Percentiles rank a stretch among this genome's conserved stretches.
phyloP scores from a whole-genome alignment of 495 filamentous ascomycete species.

The Neurospora sp. region DNA sequence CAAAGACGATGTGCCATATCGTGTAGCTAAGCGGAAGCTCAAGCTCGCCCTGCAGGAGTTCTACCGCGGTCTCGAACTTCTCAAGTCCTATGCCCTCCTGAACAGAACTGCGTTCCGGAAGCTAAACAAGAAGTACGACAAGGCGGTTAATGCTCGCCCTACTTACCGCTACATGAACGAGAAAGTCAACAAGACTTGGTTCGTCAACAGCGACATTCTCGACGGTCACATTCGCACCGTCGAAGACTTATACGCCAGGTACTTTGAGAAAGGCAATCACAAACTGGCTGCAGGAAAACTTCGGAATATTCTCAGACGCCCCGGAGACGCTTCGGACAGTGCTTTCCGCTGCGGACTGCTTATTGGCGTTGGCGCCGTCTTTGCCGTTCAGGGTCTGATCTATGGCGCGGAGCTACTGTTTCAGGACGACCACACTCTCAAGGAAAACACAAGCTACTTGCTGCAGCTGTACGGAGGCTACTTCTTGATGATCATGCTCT shows the following conservation, averaged over 20 bases:
- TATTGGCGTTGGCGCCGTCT: constrained; percentile 61
- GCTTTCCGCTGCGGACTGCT: constrained; percentile 75
- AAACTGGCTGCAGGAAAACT: constrained; percentile 86
- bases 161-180: constrained; percentile 80
- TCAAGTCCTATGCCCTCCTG: constrained; percentile 81
- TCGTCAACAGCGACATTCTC: constrained; percentile 73
- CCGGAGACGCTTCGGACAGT: constrained; percentile 59
- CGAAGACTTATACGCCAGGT: constrained; percentile 86
- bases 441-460: constrained; percentile 58
- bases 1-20: constrained; percentile 58
- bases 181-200: constrained; percentile 82
- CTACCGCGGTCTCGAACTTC: constrained; percentile 79
- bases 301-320: constrained; percentile 51
- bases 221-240: constrained; percentile 67
- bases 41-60: constrained; percentile 86
- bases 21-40: constrained; percentile 78
- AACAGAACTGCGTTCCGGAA: constrained; percentile 93
- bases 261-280: constrained; percentile 82
- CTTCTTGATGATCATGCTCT: constrained; percentile 64
- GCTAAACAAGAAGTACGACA: constrained; percentile 98
- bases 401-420: constrained; percentile 49
- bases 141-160: constrained; percentile 67
- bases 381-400: constrained; percentile 65
- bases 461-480: constrained; percentile 81
- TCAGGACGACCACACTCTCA: constrained; percentile 33